Conservation (phyloP, 495 filamentous ascomycete species). For the Usnea hakonensis region DNA sequence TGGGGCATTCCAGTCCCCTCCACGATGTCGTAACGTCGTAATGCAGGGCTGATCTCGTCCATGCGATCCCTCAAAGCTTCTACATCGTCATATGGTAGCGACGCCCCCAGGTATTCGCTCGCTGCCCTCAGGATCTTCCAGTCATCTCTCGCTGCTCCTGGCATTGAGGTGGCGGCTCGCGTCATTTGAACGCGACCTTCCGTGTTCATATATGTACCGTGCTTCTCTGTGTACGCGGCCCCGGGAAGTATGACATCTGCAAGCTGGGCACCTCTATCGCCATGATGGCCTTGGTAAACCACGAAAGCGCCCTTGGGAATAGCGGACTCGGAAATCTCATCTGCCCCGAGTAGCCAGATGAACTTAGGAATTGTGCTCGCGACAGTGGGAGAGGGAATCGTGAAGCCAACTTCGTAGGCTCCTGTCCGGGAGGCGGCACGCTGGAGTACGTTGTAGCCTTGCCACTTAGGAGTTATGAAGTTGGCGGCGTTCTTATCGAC, state of each 20-base stretch:
- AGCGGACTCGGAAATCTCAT: constrained; percentile 72
- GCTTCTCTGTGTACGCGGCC: constrained; percentile 94
- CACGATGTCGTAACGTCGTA: constrained; percentile 82
- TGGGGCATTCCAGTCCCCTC: constrained; percentile 64
- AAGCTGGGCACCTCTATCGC: constrained; percentile 83
- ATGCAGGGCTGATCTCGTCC: constrained; percentile 84
- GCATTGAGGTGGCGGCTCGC: constrained; percentile 73
- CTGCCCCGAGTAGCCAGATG: constrained; percentile 92
- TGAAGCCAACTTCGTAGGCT: constrained; percentile 94
- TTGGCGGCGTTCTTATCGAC: constrained; percentile 84
- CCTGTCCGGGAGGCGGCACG: constrained; percentile 82
- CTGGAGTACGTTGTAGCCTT: constrained; percentile 95
- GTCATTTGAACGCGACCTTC: constrained; percentile 93
- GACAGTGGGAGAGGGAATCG: constrained; percentile 66
- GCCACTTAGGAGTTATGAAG: constrained; percentile 87
- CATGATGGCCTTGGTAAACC: constrained; percentile 96
- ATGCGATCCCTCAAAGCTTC: constrained; percentile 81
- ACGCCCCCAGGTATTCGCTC: constrained; percentile 80
- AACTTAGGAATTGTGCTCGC: constrained; percentile 83
- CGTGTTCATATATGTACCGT: constrained; percentile 94
- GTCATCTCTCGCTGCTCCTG: constrained; percentile 85
- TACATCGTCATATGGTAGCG: constrained; percentile 88
- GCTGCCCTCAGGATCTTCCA: constrained; percentile 96
- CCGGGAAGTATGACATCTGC: constrained; percentile 92
- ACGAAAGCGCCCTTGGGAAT: constrained; percentile 93